These are phyloP conservation scores for Talaromyces verruculosus DNA, from an alignment of 2,329 filamentous ascomycete species.

Conservation along the genomic window DNA sequence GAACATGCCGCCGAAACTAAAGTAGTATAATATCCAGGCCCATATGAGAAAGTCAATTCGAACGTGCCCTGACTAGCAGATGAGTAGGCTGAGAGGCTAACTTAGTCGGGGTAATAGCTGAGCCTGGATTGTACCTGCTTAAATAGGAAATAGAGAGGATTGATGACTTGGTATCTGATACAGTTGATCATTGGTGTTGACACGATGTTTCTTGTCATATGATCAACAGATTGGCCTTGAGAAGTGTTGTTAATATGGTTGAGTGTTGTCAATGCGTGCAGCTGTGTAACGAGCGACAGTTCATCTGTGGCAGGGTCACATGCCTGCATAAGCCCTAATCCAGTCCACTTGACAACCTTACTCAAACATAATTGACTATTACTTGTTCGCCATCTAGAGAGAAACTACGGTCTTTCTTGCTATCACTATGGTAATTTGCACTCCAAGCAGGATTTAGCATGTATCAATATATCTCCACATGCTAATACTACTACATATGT, in stretches of 20 bases:
- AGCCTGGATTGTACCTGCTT: not conserved
- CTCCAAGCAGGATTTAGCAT: not conserved
- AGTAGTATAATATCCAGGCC: not conserved
- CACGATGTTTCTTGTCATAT: not conserved
- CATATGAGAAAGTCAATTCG: not conserved
- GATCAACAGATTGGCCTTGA: not conserved
- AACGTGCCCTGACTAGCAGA: not conserved
- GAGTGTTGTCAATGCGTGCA: not conserved
- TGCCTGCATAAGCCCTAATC: not conserved
- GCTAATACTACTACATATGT: not conserved
- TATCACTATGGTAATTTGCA: not conserved
- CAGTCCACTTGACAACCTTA: too few species aligned
- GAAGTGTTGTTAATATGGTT: not conserved
- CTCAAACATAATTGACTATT: not conserved
- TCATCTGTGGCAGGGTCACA: not conserved
- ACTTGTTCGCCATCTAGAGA: not conserved
- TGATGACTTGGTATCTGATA: not conserved
- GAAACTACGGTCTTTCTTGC: not conserved
- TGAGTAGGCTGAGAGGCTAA: not conserved
- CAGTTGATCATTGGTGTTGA: not conserved
- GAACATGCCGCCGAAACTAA: not conserved
- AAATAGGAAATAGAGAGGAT: not conserved
- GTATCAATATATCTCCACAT: not conserved
- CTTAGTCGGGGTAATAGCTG: not conserved
- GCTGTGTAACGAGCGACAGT: not conserved